These are phyloP conservation scores for Penicillium vulpinum DNA, from an alignment of 2,329 filamentous ascomycete genomes.

Conservation along the genomic window DNA sequence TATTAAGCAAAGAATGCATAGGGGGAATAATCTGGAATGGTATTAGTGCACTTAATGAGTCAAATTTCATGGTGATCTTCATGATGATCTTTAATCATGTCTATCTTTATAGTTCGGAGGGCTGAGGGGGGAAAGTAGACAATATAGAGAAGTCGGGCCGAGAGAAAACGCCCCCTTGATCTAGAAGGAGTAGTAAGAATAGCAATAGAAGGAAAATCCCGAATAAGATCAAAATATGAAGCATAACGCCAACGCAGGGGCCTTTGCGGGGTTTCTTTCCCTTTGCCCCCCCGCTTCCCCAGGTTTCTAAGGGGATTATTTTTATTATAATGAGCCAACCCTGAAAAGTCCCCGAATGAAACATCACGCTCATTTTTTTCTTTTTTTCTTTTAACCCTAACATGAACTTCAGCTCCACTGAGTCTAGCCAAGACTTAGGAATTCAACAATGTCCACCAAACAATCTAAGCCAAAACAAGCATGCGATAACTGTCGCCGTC, in stretches of 20 bases:
- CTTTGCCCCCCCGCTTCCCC: slow-evolving; percentile 18
- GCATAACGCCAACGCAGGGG: slow-evolving; percentile 4
- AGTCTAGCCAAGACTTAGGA: background rate
- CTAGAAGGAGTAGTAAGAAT: background rate
- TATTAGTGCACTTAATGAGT: background rate
- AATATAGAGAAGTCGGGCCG: background rate
- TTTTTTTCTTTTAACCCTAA: background rate
- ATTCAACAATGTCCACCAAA: slow-evolving; percentile 27
- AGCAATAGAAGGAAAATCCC: too few relatives aligned
- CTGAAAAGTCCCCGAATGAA: background rate
- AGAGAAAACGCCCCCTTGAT: background rate
- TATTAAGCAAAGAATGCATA: background rate
- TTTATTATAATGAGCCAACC: background rate
- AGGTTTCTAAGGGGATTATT: slow-evolving; percentile 10
- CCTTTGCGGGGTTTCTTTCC: slow-evolving; percentile 17
- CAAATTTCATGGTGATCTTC: background rate
- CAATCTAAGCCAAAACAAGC: slow-evolving; percentile 37
- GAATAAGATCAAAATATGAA: background rate
- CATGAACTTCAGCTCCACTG: background rate
- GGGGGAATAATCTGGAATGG: background rate
- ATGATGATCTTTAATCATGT: background rate
- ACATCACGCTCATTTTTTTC: background rate
- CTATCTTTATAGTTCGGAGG: background rate
- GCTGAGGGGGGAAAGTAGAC: background rate
- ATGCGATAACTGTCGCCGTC: slow-evolving; percentile 44